phyloP scores from a whole-genome alignment of 352 stramenopile species.

The Pythium phragmiticola region DNA sequence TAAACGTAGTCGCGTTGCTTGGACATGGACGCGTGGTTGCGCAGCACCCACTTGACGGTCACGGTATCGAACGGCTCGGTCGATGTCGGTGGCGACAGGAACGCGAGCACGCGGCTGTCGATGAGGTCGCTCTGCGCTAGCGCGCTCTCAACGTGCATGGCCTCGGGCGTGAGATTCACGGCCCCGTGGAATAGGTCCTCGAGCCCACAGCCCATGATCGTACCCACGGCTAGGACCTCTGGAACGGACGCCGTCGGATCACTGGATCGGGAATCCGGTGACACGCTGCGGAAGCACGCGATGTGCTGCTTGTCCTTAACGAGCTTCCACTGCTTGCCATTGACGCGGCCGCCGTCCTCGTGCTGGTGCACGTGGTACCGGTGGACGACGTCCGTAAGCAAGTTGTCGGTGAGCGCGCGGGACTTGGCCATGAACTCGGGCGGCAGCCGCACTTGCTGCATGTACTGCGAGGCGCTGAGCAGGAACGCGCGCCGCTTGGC shows the following conservation, averaged over 20 bases:
- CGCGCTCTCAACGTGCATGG: slow-evolving; percentile 59
- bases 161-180: slow-evolving; percentile 55
- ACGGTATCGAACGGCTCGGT: slow-evolving; percentile 56
- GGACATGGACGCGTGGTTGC: slow-evolving; percentile 51
- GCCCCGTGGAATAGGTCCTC: slow-evolving; percentile 56
- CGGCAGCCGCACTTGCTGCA: slow-evolving; percentile 30
- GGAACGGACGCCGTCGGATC: slow-evolving; percentile 11
- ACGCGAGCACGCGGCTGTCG: slow-evolving; percentile 52
- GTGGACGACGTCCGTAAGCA: slow-evolving; percentile 26
- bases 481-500: slow-evolving; percentile 24
- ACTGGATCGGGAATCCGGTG: neutral
- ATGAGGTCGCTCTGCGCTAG: slow-evolving; percentile 46
- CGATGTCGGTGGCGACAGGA: slow-evolving; percentile 40
- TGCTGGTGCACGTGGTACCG: slow-evolving; percentile 44
- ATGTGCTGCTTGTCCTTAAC: slow-evolving; percentile 42
- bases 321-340: slow-evolving; percentile 46
- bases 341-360: slow-evolving; percentile 28
- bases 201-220: slow-evolving; percentile 31
- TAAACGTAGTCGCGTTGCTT: slow-evolving; percentile 70
- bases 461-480: slow-evolving; percentile 30
- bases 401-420: slow-evolving; percentile 16
- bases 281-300: slow-evolving; percentile 33
- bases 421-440: slow-evolving; percentile 24
- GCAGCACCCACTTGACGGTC: slow-evolving; percentile 64
- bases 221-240: slow-evolving; percentile 46